A percentile compares a stretch with the other conserved stretches of the same genome.
These are phyloP conservation scores for Tetrahymena elliotti DNA, from an alignment of 73 alveolate genomes.

Conservation along the genomic window DNA sequence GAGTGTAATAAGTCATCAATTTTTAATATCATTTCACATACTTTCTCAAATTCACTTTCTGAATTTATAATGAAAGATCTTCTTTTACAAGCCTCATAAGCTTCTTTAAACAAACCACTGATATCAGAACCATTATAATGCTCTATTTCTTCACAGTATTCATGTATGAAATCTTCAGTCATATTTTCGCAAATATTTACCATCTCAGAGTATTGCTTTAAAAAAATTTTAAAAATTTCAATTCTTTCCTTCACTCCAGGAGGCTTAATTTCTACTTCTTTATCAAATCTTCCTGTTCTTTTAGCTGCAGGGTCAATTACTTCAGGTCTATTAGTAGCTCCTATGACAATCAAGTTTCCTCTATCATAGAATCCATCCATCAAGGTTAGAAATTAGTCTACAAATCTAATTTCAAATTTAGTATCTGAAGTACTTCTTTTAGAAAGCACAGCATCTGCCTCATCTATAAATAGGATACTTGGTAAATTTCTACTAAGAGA, in stretches of 20 bases:
- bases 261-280: constrained; percentile 68
- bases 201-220: not conserved
- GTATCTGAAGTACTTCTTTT: constrained; percentile 20
- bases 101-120: not conserved
- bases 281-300: constrained; percentile 72
- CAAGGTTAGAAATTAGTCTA: constrained; percentile 45
- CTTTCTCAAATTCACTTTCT: not conserved
- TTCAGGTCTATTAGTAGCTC: constrained; percentile 73
- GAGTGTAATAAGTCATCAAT: not conserved
- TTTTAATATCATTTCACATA: not conserved
- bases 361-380: constrained; percentile 57
- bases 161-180: not conserved
- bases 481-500: not conserved
- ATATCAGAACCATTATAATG: not conserved
- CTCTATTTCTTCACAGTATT: not conserved
- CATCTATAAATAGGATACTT: constrained; percentile 26
- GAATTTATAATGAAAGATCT: not conserved
- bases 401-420: constrained; percentile 18
- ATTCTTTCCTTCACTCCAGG: constrained; percentile 66
- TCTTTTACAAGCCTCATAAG: not conserved
- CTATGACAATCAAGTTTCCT: constrained; percentile 65
- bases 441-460: constrained; percentile 20
- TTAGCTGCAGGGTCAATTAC: constrained; percentile 74
- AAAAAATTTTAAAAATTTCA: constrained; percentile 34
- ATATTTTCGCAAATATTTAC: not conserved